A percentile compares a stretch with the other conserved stretches of the same genome.
Evolutionary conservation across 2,329 filamentous ascomycete genomes (phyloP).

Genomic region (Zalaria obscura): DNA sequence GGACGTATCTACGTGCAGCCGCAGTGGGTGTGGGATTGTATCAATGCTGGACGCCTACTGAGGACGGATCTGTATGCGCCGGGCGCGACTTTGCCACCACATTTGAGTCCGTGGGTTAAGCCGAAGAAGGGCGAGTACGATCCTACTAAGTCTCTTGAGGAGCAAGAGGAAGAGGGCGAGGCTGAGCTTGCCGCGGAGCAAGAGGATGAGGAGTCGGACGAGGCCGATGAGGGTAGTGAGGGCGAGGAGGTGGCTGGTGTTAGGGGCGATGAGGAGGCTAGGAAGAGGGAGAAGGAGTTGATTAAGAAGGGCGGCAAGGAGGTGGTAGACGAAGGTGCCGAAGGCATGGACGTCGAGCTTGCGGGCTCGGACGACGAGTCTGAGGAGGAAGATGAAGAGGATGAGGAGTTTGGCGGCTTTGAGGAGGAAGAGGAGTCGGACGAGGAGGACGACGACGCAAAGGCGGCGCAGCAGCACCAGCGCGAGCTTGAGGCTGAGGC

Average conservation of each 20-base stretch:
- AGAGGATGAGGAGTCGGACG: conserved; percentile 29
- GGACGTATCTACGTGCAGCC: conserved; percentile 88
- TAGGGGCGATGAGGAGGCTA: conserved; percentile 24
- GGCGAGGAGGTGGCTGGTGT: conserved; percentile 20
- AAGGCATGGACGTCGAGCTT: conserved; percentile 33
- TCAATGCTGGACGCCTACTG: conserved; percentile 84
- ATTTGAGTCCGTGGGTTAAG: conserved; percentile 93
- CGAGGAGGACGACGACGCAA: conserved; percentile 44
- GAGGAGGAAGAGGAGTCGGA: conserved; percentile 33
- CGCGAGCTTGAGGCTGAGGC: conserved; percentile 87
- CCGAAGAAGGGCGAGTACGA: conserved; percentile 78
- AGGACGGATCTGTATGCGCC: conserved; percentile 79
- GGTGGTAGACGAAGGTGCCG: conserved; percentile 13
- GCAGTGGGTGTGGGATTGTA: conserved; percentile 96
- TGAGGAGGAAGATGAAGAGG: conserved; percentile 31
- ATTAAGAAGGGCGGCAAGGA: conserved; percentile 9
- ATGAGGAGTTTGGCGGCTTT: conserved; percentile 29
- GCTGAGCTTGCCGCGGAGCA: conserved; percentile 41
- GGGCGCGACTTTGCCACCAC: conserved; percentile 77
- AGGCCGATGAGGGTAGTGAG: conserved; percentile 27
- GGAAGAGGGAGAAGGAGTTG: conserved; percentile 15
- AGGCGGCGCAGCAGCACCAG: conserved; percentile 58
- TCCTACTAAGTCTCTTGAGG: conserved; percentile 69
- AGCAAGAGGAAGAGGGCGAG: conserved; percentile 79
- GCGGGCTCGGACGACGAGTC: conserved; percentile 30